Evolutionary conservation across 2,329 filamentous ascomycete species (phyloP), one percentile per base, ranked within the genome.

Genomic region (Verticillium longisporum): DNA sequence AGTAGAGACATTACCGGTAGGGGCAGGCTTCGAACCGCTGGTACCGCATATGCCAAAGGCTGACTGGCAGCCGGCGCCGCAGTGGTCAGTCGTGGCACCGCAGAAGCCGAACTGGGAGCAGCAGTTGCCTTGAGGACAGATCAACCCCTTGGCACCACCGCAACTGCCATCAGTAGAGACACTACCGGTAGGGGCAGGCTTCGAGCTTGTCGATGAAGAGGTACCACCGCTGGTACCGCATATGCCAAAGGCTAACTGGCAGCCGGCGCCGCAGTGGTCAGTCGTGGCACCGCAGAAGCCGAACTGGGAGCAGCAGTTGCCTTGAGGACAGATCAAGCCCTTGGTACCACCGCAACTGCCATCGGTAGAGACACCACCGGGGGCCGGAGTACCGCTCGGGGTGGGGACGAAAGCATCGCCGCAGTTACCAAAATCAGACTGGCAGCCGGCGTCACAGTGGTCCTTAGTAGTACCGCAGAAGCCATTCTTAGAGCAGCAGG

Each of bases 21-120:
- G 14, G 5, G 13, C 7, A 13, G n/a, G 14, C 4, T 14, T 15
- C 14, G n/a, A 5, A 9, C 26, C 38, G 38, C 34, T 4, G 9
- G 7, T 13, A 2, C 34, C 26, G 57, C 63, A 64, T 13, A 50
- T 58, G 32, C 63, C 63, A 58, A 64, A 61, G 3, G 63, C 55
- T 14, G 65, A 61, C 60, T 61, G 61, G 55, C 60, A 63, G 14
- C 65, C 64, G 4, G 60, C 32, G 21, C 60, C 59, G 59, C 66
- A 68, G 64, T 68, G 65, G 13, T 60, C 62, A 14, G 61, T n/a
- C 2, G 65, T 66, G 38, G 53, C 58, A n/a, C 66, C 66, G 55
- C 66, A 67, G 60, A 62, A 67, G 18, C 65, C 65, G 38, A 63
- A 67, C 56, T 63, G 37, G 18, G 60, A 63, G 64, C 66, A 67